phyloP scores from a whole-genome alignment of 2,329 filamentous ascomycete species.

The Paraconiothyrium brasiliense region DNA sequence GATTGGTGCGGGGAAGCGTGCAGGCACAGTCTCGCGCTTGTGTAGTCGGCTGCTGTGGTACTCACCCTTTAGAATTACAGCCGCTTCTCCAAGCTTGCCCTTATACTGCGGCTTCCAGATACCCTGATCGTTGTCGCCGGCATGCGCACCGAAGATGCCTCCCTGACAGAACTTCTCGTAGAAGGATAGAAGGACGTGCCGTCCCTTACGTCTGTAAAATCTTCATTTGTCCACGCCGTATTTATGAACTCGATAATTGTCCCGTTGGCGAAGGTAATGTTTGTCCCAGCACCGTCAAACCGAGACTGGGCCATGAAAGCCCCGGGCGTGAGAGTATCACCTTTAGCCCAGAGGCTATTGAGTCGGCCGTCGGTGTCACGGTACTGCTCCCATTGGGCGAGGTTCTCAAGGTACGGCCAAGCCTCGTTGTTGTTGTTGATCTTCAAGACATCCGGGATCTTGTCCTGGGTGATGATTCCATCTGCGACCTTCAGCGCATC shows the following conservation, averaged over 20 bases:
- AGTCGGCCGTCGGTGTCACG: slow-evolving; percentile 34
- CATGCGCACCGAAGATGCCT: slow-evolving; percentile 15
- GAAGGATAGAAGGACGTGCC: slow-evolving; percentile 52
- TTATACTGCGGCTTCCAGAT: slow-evolving; percentile 3
- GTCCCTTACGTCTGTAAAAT: slow-evolving; percentile 41
- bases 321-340: slow-evolving; percentile 31
- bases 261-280: slow-evolving; percentile 46
- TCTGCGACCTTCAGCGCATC: slow-evolving; percentile 27
- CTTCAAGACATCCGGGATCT: slow-evolving; percentile 37
- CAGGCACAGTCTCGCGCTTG: slow-evolving; percentile 30
- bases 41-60: slow-evolving; percentile 24
- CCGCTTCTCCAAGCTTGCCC: slow-evolving; percentile 21
- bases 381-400: slow-evolving; percentile 30
- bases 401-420: slow-evolving; percentile 31
- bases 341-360: slow-evolving; percentile 34
- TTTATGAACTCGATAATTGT: slow-evolving; percentile 29
- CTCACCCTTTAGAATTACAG: slow-evolving; percentile 34
- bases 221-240: slow-evolving; percentile 25
- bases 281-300: slow-evolving; percentile 35
- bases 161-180: slow-evolving; percentile 47
- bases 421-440: slow-evolving; percentile 38
- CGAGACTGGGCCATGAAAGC: slow-evolving; percentile 26
- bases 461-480: slow-evolving; percentile 20
- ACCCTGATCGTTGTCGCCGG: background rate
- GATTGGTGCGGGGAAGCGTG: slow-evolving; percentile 21